Base-by-base conservation (phyloP, 2,329 filamentous ascomycete species). In the Sporothrix pseudoabietina region DNA sequence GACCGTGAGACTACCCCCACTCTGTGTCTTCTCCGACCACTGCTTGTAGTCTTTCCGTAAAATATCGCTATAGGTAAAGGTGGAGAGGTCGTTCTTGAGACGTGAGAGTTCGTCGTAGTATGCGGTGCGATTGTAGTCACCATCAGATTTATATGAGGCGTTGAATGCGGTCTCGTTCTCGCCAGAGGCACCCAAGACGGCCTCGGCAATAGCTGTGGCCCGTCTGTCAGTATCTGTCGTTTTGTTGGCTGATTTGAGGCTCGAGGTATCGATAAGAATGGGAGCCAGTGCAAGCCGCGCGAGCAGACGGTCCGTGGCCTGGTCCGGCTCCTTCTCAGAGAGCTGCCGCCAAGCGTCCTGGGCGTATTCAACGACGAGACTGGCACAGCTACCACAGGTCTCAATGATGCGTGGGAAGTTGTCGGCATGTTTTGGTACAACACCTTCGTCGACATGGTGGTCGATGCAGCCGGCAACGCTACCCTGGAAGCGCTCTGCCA, bases 41-140 rank as follows among this genome's bases (percentile, higher is more conserved):
- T 92, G 86, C 82, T 97, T 97, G 82, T 94, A 97, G 82, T 97
- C 93, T 80, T 95, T 95, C 76, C 91, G 86, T 71, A 95, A 81
- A 54, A 94, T 86, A 77, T 94, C 92, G 30, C 86, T 82, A 76
- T 94, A 81, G 52, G 82, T 83, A 63, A 96, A 82, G 0, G 79
- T 77, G 2, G 86, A 87, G 70, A 96, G 85, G 76, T 94, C 87
- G 75, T 89, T 87, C 80, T 94, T 94, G 5, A 92, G 90, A 5
- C 81, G 81, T 0, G 85, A 84, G 35, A 94, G 85, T 72, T 88
- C 82, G 4, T 85, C 79, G 78, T 88, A 93, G 80, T 90, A 93
- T 3, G 75, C 79, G 0, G 82, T 79, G 7, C 87, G 83, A 72
- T 88, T 83, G 77, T 89, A 93, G 73, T 75, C 9, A 49, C 78